Percentiles rank a stretch among this genome's conserved stretches.
Conservation (phyloP, 2,329 filamentous ascomycete species). For the Clarireedia hainanense region DNA sequence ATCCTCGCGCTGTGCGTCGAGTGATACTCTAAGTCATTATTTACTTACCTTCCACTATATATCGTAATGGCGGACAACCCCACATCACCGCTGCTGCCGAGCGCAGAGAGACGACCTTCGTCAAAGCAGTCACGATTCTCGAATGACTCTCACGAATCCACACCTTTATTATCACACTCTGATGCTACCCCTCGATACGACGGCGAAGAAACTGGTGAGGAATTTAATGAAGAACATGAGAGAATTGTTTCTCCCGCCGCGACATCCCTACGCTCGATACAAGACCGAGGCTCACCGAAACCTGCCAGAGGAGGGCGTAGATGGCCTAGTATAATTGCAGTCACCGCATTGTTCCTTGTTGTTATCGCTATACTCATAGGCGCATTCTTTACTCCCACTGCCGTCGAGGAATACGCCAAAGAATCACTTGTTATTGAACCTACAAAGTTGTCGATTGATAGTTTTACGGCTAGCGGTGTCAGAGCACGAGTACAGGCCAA, state of each 20-base stretch:
- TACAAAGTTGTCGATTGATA: conserved; percentile 75
- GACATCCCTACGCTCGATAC: conserved; percentile 29
- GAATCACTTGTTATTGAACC: conserved; percentile 76
- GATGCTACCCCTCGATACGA: conserved; percentile 27
- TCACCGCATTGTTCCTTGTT: conserved; percentile 54
- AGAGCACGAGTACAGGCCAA: conserved; percentile 73
- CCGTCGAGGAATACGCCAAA: conserved; percentile 79
- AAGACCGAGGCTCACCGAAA: conserved; percentile 24
- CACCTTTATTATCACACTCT: conserved; percentile 29
- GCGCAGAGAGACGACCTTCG: conserved; percentile 5
- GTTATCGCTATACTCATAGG: conserved; percentile 64
- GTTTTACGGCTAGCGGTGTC: conserved; percentile 72
- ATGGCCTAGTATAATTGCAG: conserved; percentile 75
- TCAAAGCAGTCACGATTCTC: conserved; percentile 6
- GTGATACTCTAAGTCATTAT: neutral
- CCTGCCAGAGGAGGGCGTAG: conserved; percentile 36
- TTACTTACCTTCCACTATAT: neutral
- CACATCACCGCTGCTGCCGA: conserved; percentile 7
- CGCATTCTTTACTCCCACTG: conserved; percentile 73
- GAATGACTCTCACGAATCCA: conserved; percentile 24
- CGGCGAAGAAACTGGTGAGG: conserved; percentile 21
- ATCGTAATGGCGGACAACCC: conserved; percentile 3
- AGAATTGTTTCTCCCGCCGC: conserved; percentile 28
- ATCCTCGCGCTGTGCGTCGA: conserved; percentile 9
- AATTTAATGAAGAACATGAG: conserved; percentile 16